These are phyloP conservation scores for Annulohypoxylon moriforme DNA, from an alignment of 495 filamentous ascomycete species.

Conservation along the genomic window DNA sequence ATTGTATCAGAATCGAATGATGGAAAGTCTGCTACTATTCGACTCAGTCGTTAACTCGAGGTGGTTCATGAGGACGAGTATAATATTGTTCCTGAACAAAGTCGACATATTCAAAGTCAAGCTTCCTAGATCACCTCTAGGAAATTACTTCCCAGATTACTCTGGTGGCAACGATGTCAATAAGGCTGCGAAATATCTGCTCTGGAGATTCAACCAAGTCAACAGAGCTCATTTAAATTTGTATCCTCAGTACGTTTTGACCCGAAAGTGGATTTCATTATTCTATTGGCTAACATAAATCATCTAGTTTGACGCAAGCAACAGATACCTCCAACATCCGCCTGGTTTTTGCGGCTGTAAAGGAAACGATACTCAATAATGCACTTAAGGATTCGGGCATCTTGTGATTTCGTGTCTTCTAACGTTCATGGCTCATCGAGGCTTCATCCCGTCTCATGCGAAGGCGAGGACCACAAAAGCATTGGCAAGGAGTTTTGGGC, in stretches of 20 bases:
- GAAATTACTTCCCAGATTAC: slow-evolving; percentile 97
- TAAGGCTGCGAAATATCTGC: slow-evolving; percentile 94
- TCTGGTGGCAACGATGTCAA: slow-evolving; percentile 97
- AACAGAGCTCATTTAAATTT: slow-evolving; percentile 95
- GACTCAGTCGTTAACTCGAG: slow-evolving; percentile 98
- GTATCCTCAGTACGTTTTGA: slow-evolving; percentile 88
- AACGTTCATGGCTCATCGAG: slow-evolving; percentile 4
- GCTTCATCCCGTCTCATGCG: slow-evolving; percentile 8
- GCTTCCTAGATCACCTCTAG: slow-evolving; percentile 85
- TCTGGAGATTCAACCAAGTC: slow-evolving; percentile 99
- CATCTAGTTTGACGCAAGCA: slow-evolving; percentile 88
- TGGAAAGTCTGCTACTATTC: slow-evolving; percentile 97
- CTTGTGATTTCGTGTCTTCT: slow-evolving; percentile 66
- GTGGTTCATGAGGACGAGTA: slow-evolving; percentile 99
- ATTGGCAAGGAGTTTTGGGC: slow-evolving; percentile 49
- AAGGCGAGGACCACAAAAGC: slow-evolving; percentile 42
- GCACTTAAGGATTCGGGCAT: slow-evolving; percentile 98
- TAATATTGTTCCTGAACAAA: slow-evolving; percentile 98
- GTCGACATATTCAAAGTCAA: slow-evolving; percentile 98
- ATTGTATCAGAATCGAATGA: slow-evolving; percentile 87
- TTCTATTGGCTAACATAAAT: slow-evolving; percentile 46
- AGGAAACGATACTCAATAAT: slow-evolving; percentile 98
- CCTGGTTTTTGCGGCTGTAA: slow-evolving; percentile 96
- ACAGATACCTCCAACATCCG: slow-evolving; percentile 99
- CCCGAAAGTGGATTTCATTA: neutral